Conservation (phyloP, 2,329 filamentous ascomycete species). For the Periconia digitata region DNA sequence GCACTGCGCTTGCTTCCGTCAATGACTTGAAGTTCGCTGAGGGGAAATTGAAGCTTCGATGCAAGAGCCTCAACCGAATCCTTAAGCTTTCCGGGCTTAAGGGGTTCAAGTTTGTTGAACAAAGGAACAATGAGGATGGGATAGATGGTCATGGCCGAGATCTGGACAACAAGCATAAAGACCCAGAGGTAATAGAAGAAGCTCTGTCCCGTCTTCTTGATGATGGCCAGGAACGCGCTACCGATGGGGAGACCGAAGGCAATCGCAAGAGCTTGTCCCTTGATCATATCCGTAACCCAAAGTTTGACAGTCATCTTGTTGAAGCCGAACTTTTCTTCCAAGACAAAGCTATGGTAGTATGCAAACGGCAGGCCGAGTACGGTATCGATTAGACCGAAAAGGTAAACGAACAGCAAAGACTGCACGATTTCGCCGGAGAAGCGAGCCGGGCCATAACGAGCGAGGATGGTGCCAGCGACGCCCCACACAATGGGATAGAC, state of each 20-base stretch:
- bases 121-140: slow-evolving; percentile 90
- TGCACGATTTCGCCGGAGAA: slow-evolving; percentile 93
- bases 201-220: slow-evolving; percentile 86
- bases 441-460: slow-evolving; percentile 71
- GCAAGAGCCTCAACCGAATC: slow-evolving; percentile 83
- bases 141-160: slow-evolving; percentile 95
- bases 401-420: slow-evolving; percentile 87
- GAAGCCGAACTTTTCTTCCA: slow-evolving; percentile 97
- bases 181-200: slow-evolving; percentile 99
- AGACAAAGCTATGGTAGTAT: slow-evolving; percentile 91
- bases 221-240: slow-evolving; percentile 88
- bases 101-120: slow-evolving; percentile 96
- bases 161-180: slow-evolving; percentile 84
- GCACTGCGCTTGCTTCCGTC: slow-evolving; percentile 86
- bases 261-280: slow-evolving; percentile 80
- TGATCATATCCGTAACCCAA: slow-evolving; percentile 88
- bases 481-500: slow-evolving; percentile 89
- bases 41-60: slow-evolving; percentile 81
- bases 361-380: slow-evolving; percentile 75
- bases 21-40: slow-evolving; percentile 92
- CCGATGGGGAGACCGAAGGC: slow-evolving; percentile 84
- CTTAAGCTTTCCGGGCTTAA: slow-evolving; percentile 86
- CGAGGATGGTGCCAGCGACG: slow-evolving; percentile 72
- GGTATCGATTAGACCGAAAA: slow-evolving; percentile 81
- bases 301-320: slow-evolving; percentile 94